These are phyloP conservation scores for Micractinium conductrix DNA, from an alignment of 139 green algal species.

Conservation along the genomic window DNA sequence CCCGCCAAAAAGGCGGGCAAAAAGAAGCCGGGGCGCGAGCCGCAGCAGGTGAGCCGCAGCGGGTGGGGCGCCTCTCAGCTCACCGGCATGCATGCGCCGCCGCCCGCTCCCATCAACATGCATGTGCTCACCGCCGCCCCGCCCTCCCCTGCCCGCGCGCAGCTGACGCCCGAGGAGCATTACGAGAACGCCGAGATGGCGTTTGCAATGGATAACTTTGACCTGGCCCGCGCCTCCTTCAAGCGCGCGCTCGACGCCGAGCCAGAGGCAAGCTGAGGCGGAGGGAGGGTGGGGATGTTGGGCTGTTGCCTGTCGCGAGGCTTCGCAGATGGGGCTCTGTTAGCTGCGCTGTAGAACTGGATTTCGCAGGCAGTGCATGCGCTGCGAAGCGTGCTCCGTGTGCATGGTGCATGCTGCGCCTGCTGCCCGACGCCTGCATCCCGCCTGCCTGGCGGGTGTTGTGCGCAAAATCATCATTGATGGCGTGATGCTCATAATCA, in stretches of 20 bases:
- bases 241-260: conserved; percentile 37
- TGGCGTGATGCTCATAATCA: conserved; percentile 29
- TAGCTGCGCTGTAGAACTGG: too few species aligned
- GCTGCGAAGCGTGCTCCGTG: not conserved
- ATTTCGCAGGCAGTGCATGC: too few species aligned
- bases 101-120: not conserved
- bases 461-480: too few species aligned
- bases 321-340: too few species aligned
- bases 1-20: conserved; percentile 2
- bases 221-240: conserved; percentile 5
- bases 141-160: not conserved
- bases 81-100: not conserved
- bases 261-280: conserved; percentile 26
- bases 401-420: not conserved
- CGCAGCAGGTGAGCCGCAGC: conserved; percentile 22
- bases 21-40: conserved; percentile 11
- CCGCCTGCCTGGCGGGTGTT: too few species aligned
- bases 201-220: conserved; percentile 34
- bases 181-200: conserved; percentile 44
- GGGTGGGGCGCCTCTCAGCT: not conserved
- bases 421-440: not conserved
- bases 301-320: too few species aligned
- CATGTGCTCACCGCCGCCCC: not conserved
- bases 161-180: conserved; percentile 37
- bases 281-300: too few species aligned